phyloP scores from a whole-genome alignment of 2,329 filamentous ascomycete genomes.

The Alternaria infectoria region DNA sequence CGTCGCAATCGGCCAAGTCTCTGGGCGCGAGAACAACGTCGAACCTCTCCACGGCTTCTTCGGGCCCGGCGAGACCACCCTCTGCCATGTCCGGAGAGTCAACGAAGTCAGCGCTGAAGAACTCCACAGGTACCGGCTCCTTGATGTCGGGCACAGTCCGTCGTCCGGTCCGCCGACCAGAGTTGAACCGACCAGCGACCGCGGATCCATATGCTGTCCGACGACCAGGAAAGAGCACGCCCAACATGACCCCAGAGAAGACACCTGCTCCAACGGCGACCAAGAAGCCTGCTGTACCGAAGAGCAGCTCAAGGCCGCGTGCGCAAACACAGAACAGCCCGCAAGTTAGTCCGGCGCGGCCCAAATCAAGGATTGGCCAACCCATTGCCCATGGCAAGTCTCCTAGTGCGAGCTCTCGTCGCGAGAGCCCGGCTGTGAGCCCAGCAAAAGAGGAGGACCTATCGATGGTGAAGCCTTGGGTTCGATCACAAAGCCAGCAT shows the following conservation, averaged over 20 bases:
- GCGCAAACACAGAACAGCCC: slow-evolving; percentile 45
- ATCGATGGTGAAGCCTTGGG: slow-evolving; percentile 55
- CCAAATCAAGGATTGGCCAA: slow-evolving; percentile 45
- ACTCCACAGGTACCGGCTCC: slow-evolving; percentile 47
- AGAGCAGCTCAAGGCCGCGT: slow-evolving; percentile 39
- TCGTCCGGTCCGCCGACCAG: slow-evolving; percentile 54
- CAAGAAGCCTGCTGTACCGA: slow-evolving; percentile 46
- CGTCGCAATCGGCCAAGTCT: slow-evolving; percentile 46
- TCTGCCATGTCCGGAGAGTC: slow-evolving; percentile 44
- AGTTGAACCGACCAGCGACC: slow-evolving; percentile 58
- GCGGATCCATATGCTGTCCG: slow-evolving; percentile 60
- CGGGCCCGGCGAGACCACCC: slow-evolving; percentile 41
- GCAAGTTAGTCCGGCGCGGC: slow-evolving; percentile 43
- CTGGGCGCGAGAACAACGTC: slow-evolving; percentile 36
- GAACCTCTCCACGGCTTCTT: slow-evolving; percentile 38
- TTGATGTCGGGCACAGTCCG: slow-evolving; percentile 67
- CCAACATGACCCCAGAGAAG: slow-evolving; percentile 55
- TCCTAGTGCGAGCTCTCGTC: slow-evolving; percentile 34
- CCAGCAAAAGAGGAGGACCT: slow-evolving; percentile 54
- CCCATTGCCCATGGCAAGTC: slow-evolving; percentile 37
- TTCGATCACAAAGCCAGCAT: slow-evolving; percentile 43
- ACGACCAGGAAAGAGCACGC: slow-evolving; percentile 51
- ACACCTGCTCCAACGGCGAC: slow-evolving; percentile 49
- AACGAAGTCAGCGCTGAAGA: slow-evolving; percentile 42
- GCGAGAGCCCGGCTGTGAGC: slow-evolving; percentile 42